A percentile compares a stretch with the other conserved stretches of the same genome.
Conservation (phyloP, 2,329 filamentous ascomycete species). For the Delphinella strobiligena region DNA sequence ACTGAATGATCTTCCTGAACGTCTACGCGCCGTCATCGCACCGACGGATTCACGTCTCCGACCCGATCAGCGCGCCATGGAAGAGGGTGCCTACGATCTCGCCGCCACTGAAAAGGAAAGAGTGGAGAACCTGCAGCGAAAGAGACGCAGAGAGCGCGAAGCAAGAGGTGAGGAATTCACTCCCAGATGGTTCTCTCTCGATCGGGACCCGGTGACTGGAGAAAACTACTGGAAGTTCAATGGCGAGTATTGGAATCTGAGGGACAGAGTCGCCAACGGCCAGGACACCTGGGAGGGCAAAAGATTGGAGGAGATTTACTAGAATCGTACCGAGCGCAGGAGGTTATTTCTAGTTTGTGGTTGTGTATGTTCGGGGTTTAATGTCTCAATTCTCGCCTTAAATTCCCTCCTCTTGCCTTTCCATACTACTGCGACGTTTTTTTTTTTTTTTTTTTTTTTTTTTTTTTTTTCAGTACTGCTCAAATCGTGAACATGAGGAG, state of each 20-base stretch:
- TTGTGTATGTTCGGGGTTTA: too few relatives aligned
- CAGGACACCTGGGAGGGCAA: constrained; percentile 49
- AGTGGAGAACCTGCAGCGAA: constrained; percentile 82
- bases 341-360: too few relatives aligned
- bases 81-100: constrained; percentile 92
- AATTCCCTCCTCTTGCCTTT: too few relatives aligned
- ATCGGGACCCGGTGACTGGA: constrained; percentile 64
- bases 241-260: constrained; percentile 73
- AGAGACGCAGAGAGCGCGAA: constrained; percentile 61
- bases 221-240: constrained; percentile 86
- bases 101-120: constrained; percentile 90
- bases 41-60: constrained; percentile 89
- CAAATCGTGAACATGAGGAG: too few relatives aligned
- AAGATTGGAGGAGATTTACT: constrained; percentile 64
- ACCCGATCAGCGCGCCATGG: constrained; percentile 95
- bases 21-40: constrained; percentile 63
- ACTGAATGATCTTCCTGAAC: constrained; percentile 82
- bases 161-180: constrained; percentile 66
- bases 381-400: too few relatives aligned
- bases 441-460: too few relatives aligned
- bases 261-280: constrained; percentile 53
- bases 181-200: constrained; percentile 75
- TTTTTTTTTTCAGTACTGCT: too few relatives aligned
- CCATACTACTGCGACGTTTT: too few relatives aligned
- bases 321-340: too few relatives aligned